These are phyloP conservation scores for Verticillium klebahnii DNA, from an alignment of 2,329 filamentous ascomycete species.

Conservation along the genomic window DNA sequence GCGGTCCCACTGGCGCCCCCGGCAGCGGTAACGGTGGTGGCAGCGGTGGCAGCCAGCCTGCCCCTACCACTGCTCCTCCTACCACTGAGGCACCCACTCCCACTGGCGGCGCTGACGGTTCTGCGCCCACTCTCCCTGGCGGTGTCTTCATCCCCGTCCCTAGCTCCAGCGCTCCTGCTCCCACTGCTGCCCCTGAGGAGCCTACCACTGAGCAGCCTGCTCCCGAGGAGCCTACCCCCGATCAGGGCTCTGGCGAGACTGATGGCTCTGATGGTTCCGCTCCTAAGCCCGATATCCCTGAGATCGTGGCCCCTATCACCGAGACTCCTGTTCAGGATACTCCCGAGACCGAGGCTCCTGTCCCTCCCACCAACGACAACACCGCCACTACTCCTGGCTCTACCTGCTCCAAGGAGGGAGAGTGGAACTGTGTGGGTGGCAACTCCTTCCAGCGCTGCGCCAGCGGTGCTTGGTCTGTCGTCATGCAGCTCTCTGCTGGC, in stretches of 20 bases:
- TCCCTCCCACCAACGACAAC: slow-evolving; percentile 4
- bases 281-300: slow-evolving; percentile 2
- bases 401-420: slow-evolving; percentile 42
- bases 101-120: slow-evolving; percentile 8
- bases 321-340: slow-evolving; percentile 11
- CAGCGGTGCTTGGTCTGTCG: slow-evolving; percentile 43
- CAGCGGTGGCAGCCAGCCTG: slow-evolving; percentile 5
- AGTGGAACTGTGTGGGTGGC: slow-evolving; percentile 50
- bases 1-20: slow-evolving; percentile 8
- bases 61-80: slow-evolving; percentile 16
- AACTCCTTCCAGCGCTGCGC: slow-evolving; percentile 51
- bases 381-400: slow-evolving; percentile 25
- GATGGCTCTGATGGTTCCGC: not conserved
- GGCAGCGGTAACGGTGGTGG: slow-evolving; percentile 2
- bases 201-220: slow-evolving; percentile 8
- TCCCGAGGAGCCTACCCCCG: not conserved
- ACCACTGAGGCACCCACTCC: slow-evolving; percentile 15
- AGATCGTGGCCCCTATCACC: slow-evolving; percentile 1
- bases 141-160: slow-evolving; percentile 35
- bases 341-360: slow-evolving; percentile 11
- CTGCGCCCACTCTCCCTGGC: slow-evolving; percentile 21
- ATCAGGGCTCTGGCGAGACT: not conserved
- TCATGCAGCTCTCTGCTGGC: slow-evolving; percentile 37
- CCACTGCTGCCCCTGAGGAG: slow-evolving; percentile 2
- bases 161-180: slow-evolving; percentile 12